Base-by-base conservation (phyloP, 2,329 filamentous ascomycete species). In the Blastomyces gilchristii region DNA sequence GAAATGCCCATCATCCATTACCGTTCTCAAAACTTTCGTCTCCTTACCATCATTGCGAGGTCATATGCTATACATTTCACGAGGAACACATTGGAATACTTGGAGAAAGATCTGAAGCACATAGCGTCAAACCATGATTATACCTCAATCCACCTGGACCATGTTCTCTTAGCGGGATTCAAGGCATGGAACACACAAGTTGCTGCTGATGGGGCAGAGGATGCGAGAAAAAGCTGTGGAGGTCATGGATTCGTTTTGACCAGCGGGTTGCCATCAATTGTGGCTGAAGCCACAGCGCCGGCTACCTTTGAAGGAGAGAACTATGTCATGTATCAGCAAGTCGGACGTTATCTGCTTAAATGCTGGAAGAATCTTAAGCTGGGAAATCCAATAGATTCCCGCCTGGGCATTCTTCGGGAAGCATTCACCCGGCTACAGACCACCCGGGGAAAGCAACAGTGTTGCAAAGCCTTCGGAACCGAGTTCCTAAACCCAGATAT, bases 241-340 rank as follows among this genome's bases (percentile, higher is more conserved):
- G 75, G 75, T 2, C 74, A 77, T 60, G 75, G 75, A 2, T 77
- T 73, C 56, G 65, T 74, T 52, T 66, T 66, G n/a, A 72, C 71
- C 6, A 71, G 71, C 31, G 73, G 73, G 1, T 62, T 75, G 6
- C 69, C 68, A n/a, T 68, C 70, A 9, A 73, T 75, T 25, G 68
- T 73, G 14, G 66, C 68, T 39, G 65, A 67, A 28, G 61, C 68
- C 5, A 69, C 68, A 0, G 72, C 68, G 4, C 67, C 66, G 1
- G 67, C 67, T 12, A 76, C 74, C 0, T 73, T 74, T 41, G 74
- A 76, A 53, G 77, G 76, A 7, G 77, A 79, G 62, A 79, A 76
- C 54, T 76, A 74, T 61, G 75, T 76, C 8, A 72, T 78, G 63
- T 73, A 73, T 63, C 75, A 76, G 62, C 74, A 78, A 67, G 68